Base-by-base conservation (phyloP, 2,329 filamentous ascomycete genomes). In the Paraphoma sp. region DNA sequence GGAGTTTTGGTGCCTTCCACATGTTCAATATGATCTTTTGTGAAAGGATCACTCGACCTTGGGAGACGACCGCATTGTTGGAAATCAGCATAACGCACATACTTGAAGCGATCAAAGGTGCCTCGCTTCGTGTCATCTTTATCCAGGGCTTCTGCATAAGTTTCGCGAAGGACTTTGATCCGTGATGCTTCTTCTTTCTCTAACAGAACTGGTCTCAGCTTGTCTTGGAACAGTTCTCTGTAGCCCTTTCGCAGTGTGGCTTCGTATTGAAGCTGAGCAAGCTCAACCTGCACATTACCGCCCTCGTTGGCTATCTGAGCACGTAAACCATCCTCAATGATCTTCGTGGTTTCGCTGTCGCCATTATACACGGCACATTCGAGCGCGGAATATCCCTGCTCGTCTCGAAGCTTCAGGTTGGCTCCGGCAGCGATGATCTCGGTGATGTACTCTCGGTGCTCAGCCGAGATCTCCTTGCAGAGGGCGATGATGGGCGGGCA, bases 401-500 rank as follows among this genome's bases (percentile, higher is more conserved):
- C 63, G 43, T 80, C 77, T 2, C 63, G 50, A 4, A 68, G 54
- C 17, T 68, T 60, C 54, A 79, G 42, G 46, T 78, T 67, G 6
- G 67, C 76, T 0, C 76, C 73, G 1, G 65, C 65, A 8, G 72
- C 63, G 0, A 78, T 59, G 29, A 80, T 55, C 36, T 75, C 69
- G 6, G 49, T 49, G 3, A 79, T 56, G 51, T 79, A 78, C 1
- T 60, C 51, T 0, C 69, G 61, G 51, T 79, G 67, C 59, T 80
- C 78, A 1, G 60, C 56, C 0, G 72, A 78, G 0, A 75, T 75
- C 52, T 79, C 78, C 51, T 75, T 79, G 62, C 70, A 76, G 16
- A 80, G 59, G 0, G 74, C 75, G 17, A 77, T 74, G n/a, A 72
- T 70, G 6, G 76, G 71, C 0, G 75, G 70, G 51, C 72, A 74